Percentiles rank a stretch among this genome's conserved stretches.
These are phyloP conservation scores for Batrachochytrium dendrobatidis DNA, from an alignment of 371 early-diverging fungal genomes.

Conservation along the genomic window DNA sequence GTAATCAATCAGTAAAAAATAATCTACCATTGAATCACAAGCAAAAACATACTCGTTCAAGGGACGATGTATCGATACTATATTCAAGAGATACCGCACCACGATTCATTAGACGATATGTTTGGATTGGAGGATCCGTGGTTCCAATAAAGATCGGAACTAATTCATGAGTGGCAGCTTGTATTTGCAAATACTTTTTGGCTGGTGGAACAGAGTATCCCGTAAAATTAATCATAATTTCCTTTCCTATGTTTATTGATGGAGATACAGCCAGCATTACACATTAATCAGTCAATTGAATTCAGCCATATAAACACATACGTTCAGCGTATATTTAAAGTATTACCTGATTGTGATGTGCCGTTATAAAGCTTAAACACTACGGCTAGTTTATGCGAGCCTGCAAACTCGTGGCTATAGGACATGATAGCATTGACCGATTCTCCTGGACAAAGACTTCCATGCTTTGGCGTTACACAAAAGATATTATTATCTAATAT, in stretches of 20 bases:
- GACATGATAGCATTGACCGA: slow-evolving; percentile 27
- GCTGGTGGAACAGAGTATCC: slow-evolving; percentile 28
- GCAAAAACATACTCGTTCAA: slow-evolving; percentile 13
- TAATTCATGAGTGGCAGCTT: slow-evolving; percentile 20
- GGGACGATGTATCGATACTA: slow-evolving; percentile 15
- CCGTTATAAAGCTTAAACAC: slow-evolving; percentile 39
- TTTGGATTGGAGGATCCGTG: slow-evolving; percentile 20
- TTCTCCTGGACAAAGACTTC: slow-evolving; percentile 33
- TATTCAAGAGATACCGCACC: slow-evolving; percentile 28
- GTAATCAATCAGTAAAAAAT: too few relatives aligned
- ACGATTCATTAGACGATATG: slow-evolving; percentile 28
- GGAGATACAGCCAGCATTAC: not conserved
- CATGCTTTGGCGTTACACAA: slow-evolving; percentile 30
- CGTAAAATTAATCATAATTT: slow-evolving; percentile 28
- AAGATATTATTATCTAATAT: slow-evolving; percentile 39
- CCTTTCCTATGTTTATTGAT: slow-evolving; percentile 20
- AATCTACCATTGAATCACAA: too few relatives aligned
- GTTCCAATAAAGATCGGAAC: slow-evolving; percentile 27
- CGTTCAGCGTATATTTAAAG: not conserved
- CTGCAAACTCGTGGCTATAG: slow-evolving; percentile 36
- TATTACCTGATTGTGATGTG: slow-evolving; percentile 16
- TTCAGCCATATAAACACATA: not conserved
- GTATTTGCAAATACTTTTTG: slow-evolving; percentile 34
- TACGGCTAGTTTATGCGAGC: slow-evolving; percentile 35
- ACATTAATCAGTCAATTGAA: too few relatives aligned